Conservation (phyloP, 495 filamentous ascomycete genomes). For the Aspergillus nanangensis region DNA sequence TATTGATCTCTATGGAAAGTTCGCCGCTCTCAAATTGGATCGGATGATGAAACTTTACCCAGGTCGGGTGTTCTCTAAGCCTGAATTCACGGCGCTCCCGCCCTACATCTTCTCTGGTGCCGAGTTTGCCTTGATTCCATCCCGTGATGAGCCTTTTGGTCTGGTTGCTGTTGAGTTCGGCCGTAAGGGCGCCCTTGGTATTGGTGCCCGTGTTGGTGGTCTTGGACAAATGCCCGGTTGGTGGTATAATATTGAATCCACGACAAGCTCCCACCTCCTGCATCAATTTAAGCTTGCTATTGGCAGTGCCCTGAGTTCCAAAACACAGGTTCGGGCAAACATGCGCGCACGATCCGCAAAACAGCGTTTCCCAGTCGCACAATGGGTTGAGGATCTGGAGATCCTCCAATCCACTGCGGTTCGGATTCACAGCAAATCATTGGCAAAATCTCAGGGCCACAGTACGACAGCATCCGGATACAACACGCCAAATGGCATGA, state of each 20-base stretch:
- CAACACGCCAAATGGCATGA: slow-evolving; percentile 38
- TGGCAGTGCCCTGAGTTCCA: slow-evolving; percentile 59
- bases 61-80: slow-evolving; percentile 71
- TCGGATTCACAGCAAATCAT: slow-evolving; percentile 41
- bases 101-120: slow-evolving; percentile 75
- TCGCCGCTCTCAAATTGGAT: slow-evolving; percentile 69
- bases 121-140: slow-evolving; percentile 76
- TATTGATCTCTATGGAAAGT: slow-evolving; percentile 76
- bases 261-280: slow-evolving; percentile 62
- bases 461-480: slow-evolving; percentile 28
- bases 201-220: slow-evolving; percentile 63
- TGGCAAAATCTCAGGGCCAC: slow-evolving; percentile 29
- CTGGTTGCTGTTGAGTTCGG: slow-evolving; percentile 81
- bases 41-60: slow-evolving; percentile 71
- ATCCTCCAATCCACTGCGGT: slow-evolving; percentile 55
- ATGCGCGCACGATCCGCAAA: slow-evolving; percentile 75
- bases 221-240: slow-evolving; percentile 78
- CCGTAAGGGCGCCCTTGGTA: slow-evolving; percentile 70
- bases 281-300: slow-evolving; percentile 71
- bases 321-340: slow-evolving; percentile 50
- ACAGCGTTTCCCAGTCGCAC: slow-evolving; percentile 71
- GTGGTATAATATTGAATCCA: slow-evolving; percentile 69
- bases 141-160: slow-evolving; percentile 76
- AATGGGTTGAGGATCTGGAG: slow-evolving; percentile 62
- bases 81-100: slow-evolving; percentile 70